Evolutionary conservation across 345 rosid species (phyloP).

Genomic region (Brassica carinata): DNA sequence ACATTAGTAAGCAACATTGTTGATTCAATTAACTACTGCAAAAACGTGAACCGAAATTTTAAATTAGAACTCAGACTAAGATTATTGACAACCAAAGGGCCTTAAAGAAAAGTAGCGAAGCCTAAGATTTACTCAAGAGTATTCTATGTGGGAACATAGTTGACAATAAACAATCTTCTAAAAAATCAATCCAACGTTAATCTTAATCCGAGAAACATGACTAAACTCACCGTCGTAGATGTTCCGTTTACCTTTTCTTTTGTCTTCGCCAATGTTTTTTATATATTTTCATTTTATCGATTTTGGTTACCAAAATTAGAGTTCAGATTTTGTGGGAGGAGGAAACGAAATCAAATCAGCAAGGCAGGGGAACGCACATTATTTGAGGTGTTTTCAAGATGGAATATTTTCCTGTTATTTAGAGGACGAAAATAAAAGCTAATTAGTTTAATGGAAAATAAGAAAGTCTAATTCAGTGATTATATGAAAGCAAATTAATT

Average conservation of each 20-base stretch:
- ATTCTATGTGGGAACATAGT: neutral
- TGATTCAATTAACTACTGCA: neutral
- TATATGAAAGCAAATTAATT: neutral
- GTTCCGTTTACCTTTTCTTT: neutral
- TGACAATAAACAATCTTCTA: neutral
- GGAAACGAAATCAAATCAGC: conserved; percentile 7
- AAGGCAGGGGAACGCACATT: neutral
- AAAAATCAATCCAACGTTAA: neutral
- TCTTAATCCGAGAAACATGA: neutral
- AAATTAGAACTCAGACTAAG: neutral
- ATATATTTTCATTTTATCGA: neutral
- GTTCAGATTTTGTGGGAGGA: neutral
- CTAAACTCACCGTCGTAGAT: neutral
- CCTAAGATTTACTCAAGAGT: neutral
- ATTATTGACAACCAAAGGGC: neutral
- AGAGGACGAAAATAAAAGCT: neutral
- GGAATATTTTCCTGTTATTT: neutral
- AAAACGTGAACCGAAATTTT: neutral
- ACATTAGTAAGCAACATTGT: neutral
- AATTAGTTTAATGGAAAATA: neutral
- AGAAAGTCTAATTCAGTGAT: conserved; percentile 1
- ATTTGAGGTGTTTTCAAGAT: conserved; percentile 2
- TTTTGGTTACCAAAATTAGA: neutral
- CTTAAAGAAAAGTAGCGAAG: neutral
- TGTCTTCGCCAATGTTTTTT: neutral